phyloP scores from a whole-genome alignment of 768 basidiomycete genomes.

The Lentinula edodes region DNA sequence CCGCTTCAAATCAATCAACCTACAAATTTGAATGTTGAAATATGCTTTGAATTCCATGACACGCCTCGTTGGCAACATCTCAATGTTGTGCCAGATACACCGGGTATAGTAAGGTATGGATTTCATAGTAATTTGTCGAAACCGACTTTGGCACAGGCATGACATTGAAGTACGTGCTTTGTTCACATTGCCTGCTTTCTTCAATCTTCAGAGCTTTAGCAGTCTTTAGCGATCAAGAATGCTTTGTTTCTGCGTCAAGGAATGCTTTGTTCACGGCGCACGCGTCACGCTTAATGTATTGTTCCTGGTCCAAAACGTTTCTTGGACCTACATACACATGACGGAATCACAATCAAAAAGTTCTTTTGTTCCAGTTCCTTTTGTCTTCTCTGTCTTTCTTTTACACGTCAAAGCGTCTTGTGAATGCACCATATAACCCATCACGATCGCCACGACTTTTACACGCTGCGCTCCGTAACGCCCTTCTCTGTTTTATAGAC shows the following conservation, averaged over 20 bases:
- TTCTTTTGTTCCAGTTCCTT: slow-evolving; percentile 20
- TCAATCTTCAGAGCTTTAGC: too few relatives aligned
- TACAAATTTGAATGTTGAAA: not conserved
- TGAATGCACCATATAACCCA: not conserved
- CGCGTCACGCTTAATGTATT: not conserved
- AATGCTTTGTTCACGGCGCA: not conserved
- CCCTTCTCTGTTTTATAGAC: too few relatives aligned
- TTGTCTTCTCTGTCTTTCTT: not conserved
- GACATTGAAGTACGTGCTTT: not conserved
- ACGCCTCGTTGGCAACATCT: not conserved
- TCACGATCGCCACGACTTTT: slow-evolving; percentile 1
- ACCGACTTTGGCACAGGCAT: not conserved
- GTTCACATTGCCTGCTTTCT: not conserved
- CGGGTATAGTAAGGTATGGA: too few relatives aligned
- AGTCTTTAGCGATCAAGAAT: not conserved
- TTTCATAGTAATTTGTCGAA: too few relatives aligned
- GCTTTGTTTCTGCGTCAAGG: not conserved
- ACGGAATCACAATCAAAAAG: not conserved
- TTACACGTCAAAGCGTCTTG: not conserved
- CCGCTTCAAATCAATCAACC: not conserved
- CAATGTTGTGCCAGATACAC: not conserved
- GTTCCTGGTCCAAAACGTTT: not conserved
- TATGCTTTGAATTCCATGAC: not conserved
- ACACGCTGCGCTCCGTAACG: slow-evolving; percentile 1
- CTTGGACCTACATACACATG: not conserved